A percentile compares a stretch with the other conserved stretches of the same genome.
phyloP scores from a whole-genome alignment of 2,329 filamentous ascomycete genomes.

The Epichloe gansuensis region DNA sequence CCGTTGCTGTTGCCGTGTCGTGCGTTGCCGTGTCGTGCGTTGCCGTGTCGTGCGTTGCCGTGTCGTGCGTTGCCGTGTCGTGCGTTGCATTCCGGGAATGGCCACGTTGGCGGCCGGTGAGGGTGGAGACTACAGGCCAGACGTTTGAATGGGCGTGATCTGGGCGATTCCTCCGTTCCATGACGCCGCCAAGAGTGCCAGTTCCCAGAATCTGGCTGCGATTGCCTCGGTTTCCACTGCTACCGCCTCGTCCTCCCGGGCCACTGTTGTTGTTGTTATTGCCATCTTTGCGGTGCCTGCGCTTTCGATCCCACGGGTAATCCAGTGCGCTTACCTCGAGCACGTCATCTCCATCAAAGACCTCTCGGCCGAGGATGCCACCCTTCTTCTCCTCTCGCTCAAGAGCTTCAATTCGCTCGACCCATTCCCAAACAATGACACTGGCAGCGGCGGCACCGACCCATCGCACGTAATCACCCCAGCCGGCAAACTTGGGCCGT shows the following conservation, averaged over 20 bases:
- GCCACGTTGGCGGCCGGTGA: conserved; percentile 15
- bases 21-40: conserved; percentile 8
- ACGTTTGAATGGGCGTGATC: conserved; percentile 9
- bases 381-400: conserved; percentile 92
- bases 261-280: conserved; percentile 11
- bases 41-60: conserved; percentile 7
- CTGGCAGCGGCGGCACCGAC: conserved; percentile 89
- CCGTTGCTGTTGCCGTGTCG: conserved; percentile 4
- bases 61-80: conserved; percentile 8
- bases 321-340: conserved; percentile 49
- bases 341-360: conserved; percentile 93
- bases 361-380: conserved; percentile 76
- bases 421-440: conserved; percentile 98
- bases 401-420: conserved; percentile 82
- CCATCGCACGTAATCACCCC: conserved; percentile 94
- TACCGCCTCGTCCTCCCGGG: conserved; percentile 3
- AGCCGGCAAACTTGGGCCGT: conserved; percentile 72
- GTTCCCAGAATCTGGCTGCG: conserved; percentile 7
- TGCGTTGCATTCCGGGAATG: conserved; percentile 8
- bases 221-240: conserved; percentile 19
- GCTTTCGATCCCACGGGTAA: conserved; percentile 32
- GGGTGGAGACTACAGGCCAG: conserved; percentile 17
- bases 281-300: conserved; percentile 21
- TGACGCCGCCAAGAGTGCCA: conserved; percentile 3
- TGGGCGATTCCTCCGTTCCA: neutral